Evolutionary conservation across 805 yeast species (phyloP).

Genomic region (Lipomyces lipofer): DNA sequence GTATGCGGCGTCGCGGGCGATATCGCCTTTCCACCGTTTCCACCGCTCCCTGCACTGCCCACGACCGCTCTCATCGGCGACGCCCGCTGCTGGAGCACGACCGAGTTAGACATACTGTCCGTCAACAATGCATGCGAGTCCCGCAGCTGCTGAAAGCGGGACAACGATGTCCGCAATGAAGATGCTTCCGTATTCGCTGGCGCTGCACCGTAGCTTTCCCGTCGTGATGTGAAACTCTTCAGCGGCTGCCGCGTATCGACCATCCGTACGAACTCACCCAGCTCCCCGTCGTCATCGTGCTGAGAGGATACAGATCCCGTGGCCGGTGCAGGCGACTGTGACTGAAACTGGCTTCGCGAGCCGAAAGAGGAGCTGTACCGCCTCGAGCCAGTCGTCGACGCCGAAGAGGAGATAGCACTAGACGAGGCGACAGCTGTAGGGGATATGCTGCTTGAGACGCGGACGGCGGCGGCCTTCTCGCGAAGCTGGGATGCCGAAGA

Average conservation of each 20-base stretch:
- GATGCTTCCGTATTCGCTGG: slow-evolving; percentile 1
- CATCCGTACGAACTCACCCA: slow-evolving; percentile 69
- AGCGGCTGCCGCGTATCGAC: slow-evolving; percentile 65
- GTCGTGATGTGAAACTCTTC: slow-evolving; percentile 36
- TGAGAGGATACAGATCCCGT: slow-evolving; percentile 3
- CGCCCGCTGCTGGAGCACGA: slow-evolving; percentile 17
- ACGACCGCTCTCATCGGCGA: slow-evolving; percentile 13
- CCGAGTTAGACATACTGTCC: slow-evolving; percentile 40
- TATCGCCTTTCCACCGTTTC: slow-evolving; percentile 19
- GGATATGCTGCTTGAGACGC: too few species aligned
- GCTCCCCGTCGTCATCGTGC: slow-evolving; percentile 44
- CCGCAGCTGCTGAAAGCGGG: slow-evolving; percentile 40
- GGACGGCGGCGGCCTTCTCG: too few species aligned
- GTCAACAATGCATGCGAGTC: slow-evolving; percentile 40
- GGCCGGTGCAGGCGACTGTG: background rate
- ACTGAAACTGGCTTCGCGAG: slow-evolving; percentile 14
- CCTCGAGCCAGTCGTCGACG: slow-evolving; percentile 1
- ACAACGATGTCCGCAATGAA: slow-evolving; percentile 31
- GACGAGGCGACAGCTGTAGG: too few species aligned
- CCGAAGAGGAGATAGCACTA: too few species aligned
- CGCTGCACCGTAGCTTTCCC: background rate
- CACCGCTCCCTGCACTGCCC: slow-evolving; percentile 15
- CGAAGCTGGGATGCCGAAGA: slow-evolving; percentile 10
- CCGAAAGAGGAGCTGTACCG: slow-evolving; percentile 27
- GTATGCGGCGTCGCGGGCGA: slow-evolving; percentile 33